Conservation (phyloP, 2,329 filamentous ascomycete genomes). For the Cladosporium sp. region DNA sequence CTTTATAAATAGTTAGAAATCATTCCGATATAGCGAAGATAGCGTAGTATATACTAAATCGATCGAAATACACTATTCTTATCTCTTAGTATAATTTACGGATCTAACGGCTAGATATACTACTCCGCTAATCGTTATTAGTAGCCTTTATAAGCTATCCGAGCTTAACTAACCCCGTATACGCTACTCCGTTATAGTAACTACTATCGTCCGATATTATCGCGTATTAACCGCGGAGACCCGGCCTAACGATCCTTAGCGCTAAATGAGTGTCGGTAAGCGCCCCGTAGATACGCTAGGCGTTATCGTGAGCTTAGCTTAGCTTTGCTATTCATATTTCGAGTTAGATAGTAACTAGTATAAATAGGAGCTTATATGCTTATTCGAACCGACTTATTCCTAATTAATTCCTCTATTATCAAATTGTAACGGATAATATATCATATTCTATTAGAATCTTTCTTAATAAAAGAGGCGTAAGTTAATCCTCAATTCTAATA, state of each 20-base stretch:
- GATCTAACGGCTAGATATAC: not conserved
- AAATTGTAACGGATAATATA: no score
- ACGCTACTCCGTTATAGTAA: not conserved
- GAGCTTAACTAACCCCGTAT: not conserved
- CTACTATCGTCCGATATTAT: not conserved
- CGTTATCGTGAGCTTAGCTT: not conserved
- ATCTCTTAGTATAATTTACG: not conserved
- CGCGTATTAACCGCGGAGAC: not conserved
- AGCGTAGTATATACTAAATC: not conserved
- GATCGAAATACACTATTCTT: not conserved
- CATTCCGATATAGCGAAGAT: not conserved
- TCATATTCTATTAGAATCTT: not conserved
- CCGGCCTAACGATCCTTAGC: not conserved
- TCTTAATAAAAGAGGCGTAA: not conserved
- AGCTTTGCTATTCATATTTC: not conserved
- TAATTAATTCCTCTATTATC: not conserved
- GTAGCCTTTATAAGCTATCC: not conserved
- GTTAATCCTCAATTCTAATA: not conserved
- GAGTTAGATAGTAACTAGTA: not conserved
- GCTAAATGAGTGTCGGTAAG: not conserved
- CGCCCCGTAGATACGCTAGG: not conserved
- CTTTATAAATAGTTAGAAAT: not conserved
- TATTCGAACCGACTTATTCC: not conserved
- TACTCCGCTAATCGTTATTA: not conserved
- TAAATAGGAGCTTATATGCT: not conserved